phyloP scores from a whole-genome alignment of 352 stramenopile species.

The Nothophytophthora sp. region DNA sequence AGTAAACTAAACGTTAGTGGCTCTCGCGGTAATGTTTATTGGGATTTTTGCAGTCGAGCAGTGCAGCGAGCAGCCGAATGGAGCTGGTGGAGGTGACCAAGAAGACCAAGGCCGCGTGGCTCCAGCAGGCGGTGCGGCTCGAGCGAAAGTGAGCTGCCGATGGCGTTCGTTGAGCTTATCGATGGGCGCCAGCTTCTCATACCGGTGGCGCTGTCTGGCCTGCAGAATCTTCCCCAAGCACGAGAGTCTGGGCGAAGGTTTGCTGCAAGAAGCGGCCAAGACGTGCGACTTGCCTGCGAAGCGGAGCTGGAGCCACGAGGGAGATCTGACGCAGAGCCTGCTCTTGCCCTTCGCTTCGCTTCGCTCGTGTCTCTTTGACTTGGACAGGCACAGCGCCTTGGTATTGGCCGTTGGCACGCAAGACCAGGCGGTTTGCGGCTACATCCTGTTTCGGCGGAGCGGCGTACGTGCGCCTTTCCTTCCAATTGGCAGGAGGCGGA shows the following conservation, averaged over 20 bases:
- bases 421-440: slow-evolving; percentile 24
- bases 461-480: slow-evolving; percentile 24
- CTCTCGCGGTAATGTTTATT: too few relatives aligned
- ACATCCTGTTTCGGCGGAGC: slow-evolving; percentile 46
- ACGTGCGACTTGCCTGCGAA: not conserved
- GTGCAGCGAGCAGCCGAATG: too few relatives aligned
- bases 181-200: too few relatives aligned
- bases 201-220: too few relatives aligned
- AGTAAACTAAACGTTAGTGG: too few relatives aligned
- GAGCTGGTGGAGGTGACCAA: slow-evolving; percentile 31
- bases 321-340: not conserved
- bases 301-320: not conserved
- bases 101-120: slow-evolving; percentile 26
- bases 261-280: slow-evolving; percentile 31
- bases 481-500: not conserved
- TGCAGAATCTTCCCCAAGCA: slow-evolving; percentile 41
- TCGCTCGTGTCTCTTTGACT: slow-evolving; percentile 2
- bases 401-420: slow-evolving; percentile 28
- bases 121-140: slow-evolving; percentile 26
- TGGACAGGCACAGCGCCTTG: slow-evolving; percentile 38
- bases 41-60: too few relatives aligned
- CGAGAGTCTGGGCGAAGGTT: slow-evolving; percentile 37
- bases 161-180: too few relatives aligned
- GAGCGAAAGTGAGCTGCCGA: slow-evolving; percentile 38
- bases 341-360: not conserved